Evolutionary conservation across 306 rosid species (phyloP), one percentile per base, ranked within the genome.

Genomic region (Medicago lupulina): DNA sequence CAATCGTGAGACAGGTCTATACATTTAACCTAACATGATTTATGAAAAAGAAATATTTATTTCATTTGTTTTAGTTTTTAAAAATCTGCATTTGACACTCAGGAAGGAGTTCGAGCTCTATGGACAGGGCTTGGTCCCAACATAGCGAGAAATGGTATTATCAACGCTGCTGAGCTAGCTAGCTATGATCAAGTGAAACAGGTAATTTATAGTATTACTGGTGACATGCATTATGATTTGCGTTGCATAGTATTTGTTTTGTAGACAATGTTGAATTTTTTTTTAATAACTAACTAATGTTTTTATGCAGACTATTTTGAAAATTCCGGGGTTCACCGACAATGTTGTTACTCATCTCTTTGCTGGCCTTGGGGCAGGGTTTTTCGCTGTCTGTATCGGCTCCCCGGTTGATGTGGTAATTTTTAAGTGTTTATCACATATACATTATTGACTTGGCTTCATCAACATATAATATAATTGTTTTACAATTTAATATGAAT

Each of bases 91-190:
- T 74, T 21, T 50, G 59, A 71, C 36, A 17, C 70, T 38, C 78
- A 95, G 99, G 99, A 95, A 85, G 99, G 99, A 83, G 44, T 92
- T 78, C 80, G 86, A 65, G 96, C 96, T 65, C 97, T 95, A 23
- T 95, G 99, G 99, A 95, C 99, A 65, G 97, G 99, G 18, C 43
- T 95, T 40, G 99, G 99, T 74, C 99, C 99, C 76, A 95, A 95
- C 77, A 19, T 95, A 61, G 97, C 96, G n/a, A 88, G 99, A 86
- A 95, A 95, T 79, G 97, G 91, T 34, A 92, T 95, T 71, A 95
- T 95, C 76, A 95, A 95, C 53, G 99, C 99, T 60, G 99, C 99
- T 49, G 99, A 95, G 80, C 89, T 95, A 67, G 99, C 99, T 62
- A 92, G 96, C 84, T 92, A 95, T 74, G 99, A 92, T 85, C 97